Percentiles rank a stretch among this genome's conserved stretches.
Conservation (phyloP, 768 basidiomycete species). For the Lentinula sp. region DNA sequence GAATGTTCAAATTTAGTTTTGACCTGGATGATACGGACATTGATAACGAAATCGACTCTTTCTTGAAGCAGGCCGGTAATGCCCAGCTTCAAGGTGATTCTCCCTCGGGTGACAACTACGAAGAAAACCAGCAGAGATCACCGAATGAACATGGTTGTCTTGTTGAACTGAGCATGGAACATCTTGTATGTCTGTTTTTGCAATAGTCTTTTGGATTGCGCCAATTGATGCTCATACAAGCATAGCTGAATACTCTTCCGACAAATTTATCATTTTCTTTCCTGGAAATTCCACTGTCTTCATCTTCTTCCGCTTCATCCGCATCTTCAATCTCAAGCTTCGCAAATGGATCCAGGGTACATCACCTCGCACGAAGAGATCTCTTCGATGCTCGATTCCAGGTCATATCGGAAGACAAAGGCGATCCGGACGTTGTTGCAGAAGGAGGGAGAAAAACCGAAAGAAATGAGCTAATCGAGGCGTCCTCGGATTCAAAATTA, state of each 20-base stretch:
- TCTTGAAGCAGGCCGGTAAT: neutral
- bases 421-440: constrained; percentile 16
- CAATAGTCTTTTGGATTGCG: neutral
- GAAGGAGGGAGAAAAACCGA: constrained; percentile 18
- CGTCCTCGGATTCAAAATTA: constrained; percentile 28
- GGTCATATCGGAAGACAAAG: constrained; percentile 53
- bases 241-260: neutral
- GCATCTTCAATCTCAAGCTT: neutral
- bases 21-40: neutral
- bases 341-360: neutral
- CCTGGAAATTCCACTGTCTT: neutral
- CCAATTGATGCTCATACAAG: neutral
- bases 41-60: neutral
- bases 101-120: neutral
- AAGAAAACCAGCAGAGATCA: neutral
- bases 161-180: neutral
- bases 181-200: neutral
- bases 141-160: neutral
- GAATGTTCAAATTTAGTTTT: neutral
- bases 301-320: neutral
- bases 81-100: neutral
- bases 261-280: neutral
- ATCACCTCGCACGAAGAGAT: constrained; percentile 67
- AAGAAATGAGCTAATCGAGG: constrained; percentile 5
- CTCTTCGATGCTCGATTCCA: constrained; percentile 97